Percentiles rank a stretch among this genome's conserved stretches.
Conservation (phyloP, 805 yeast species). For the Yarrowia porcina region DNA sequence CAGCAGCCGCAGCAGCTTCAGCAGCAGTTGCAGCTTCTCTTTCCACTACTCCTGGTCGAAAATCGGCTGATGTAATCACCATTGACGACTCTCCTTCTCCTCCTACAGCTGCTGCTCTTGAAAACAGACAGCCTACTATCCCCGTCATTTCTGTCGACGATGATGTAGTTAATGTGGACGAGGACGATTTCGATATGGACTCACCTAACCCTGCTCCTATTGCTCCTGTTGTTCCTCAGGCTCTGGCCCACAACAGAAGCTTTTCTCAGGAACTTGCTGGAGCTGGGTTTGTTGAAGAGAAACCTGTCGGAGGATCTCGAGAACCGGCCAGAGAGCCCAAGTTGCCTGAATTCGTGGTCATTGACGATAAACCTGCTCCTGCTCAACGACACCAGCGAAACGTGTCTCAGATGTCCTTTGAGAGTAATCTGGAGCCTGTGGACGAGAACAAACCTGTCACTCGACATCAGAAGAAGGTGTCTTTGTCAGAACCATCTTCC, state of each 20-base stretch:
- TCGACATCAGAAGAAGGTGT: conserved; percentile 24
- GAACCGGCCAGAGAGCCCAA: background rate
- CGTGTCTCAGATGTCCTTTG: conserved; percentile 7
- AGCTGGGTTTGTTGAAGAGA: conserved; percentile 12
- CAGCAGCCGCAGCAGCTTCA: conserved; percentile 9
- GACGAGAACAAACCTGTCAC: background rate
- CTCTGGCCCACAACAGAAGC: conserved; percentile 10
- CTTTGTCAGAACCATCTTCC: background rate
- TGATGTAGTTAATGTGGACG: background rate
- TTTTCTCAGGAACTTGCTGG: conserved; percentile 8
- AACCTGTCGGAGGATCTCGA: background rate
- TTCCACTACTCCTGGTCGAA: background rate
- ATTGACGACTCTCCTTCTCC: conserved; percentile 2
- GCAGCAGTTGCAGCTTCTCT: conserved; percentile 6
- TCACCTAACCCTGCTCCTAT: background rate
- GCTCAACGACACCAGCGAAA: background rate
- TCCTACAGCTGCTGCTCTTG: conserved; percentile 16
- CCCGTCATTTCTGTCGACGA: conserved; percentile 19
- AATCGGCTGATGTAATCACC: background rate
- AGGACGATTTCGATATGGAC: conserved; percentile 7
- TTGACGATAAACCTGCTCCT: background rate
- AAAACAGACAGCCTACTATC: conserved; percentile 6
- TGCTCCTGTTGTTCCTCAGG: background rate
- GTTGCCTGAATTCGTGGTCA: conserved; percentile 2
- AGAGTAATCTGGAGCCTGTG: background rate